These are phyloP conservation scores for Colletotrichum musicola DNA, from an alignment of 2,329 filamentous ascomycete species.

Conservation along the genomic window DNA sequence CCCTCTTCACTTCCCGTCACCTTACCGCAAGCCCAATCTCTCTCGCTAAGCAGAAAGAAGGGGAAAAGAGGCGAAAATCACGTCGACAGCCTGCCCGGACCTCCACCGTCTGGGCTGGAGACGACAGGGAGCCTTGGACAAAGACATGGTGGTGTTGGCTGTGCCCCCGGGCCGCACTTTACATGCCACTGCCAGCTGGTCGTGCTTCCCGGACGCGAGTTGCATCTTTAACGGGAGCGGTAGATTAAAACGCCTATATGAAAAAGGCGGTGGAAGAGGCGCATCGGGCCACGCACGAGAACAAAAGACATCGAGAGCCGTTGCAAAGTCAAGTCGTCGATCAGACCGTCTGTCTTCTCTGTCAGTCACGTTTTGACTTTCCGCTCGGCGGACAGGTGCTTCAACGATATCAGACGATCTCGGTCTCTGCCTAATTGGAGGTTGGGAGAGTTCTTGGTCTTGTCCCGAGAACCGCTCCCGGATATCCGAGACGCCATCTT, in stretches of 20 bases:
- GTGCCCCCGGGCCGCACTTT: constrained; percentile 2
- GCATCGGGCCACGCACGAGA: not conserved
- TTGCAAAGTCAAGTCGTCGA: not conserved
- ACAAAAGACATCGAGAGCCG: not conserved
- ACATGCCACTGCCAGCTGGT: constrained; percentile 10
- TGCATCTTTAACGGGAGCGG: too few species aligned
- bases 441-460: not conserved
- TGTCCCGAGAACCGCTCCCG: not conserved
- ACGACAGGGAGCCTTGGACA: not conserved
- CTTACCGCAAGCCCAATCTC: constrained; percentile 17
- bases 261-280: not conserved
- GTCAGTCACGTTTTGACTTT: too few species aligned
- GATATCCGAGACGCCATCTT: constrained; percentile 6
- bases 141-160: constrained; percentile 11
- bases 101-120: not conserved
- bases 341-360: not conserved
- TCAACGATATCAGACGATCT: constrained; percentile 1
- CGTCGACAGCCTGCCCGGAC: constrained; percentile 15
- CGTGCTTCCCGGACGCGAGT: not conserved
- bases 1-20: constrained; percentile 16
- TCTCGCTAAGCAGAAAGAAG: constrained; percentile 12
- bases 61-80: constrained; percentile 23
- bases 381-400: too few species aligned
- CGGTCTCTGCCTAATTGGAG: not conserved
- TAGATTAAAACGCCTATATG: not conserved